These are phyloP conservation scores for Gonapodya prolifera DNA, from an alignment of 192 early-diverging fungal genomes.

Conservation along the genomic window DNA sequence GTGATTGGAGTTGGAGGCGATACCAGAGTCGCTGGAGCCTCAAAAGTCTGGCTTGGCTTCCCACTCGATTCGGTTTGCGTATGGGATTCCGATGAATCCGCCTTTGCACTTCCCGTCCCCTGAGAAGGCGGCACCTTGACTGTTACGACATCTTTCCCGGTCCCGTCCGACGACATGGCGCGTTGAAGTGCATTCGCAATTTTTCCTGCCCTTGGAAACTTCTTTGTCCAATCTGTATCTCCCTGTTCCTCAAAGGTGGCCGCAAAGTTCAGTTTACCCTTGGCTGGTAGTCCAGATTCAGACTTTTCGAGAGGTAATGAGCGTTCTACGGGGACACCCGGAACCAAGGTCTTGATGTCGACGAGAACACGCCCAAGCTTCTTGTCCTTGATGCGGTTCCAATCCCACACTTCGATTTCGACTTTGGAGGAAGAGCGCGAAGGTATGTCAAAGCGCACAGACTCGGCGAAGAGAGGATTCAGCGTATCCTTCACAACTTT, in stretches of 20 bases:
- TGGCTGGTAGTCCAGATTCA: background rate
- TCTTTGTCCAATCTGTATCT: background rate
- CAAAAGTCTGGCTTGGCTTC: background rate
- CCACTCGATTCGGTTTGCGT: background rate
- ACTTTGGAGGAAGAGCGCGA: background rate
- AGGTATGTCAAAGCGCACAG: background rate
- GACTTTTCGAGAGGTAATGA: background rate
- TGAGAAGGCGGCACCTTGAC: background rate
- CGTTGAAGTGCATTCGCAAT: background rate
- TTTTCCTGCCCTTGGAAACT: background rate
- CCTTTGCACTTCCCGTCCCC: background rate
- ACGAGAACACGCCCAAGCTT: background rate
- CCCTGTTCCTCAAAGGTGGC: background rate
- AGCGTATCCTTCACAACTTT: background rate
- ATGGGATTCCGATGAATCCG: background rate
- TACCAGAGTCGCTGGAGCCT: background rate
- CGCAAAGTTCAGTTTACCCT: background rate
- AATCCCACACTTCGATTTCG: background rate
- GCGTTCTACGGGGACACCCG: background rate
- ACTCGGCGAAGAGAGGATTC: background rate
- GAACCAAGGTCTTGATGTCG: background rate
- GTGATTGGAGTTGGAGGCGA: background rate
- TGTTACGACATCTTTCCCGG: background rate
- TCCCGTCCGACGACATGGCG: background rate
- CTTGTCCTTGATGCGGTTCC: background rate